Evolutionary conservation across 164 flowering plant genomes (phyloP).

Genomic region (Malania oleifera): DNA sequence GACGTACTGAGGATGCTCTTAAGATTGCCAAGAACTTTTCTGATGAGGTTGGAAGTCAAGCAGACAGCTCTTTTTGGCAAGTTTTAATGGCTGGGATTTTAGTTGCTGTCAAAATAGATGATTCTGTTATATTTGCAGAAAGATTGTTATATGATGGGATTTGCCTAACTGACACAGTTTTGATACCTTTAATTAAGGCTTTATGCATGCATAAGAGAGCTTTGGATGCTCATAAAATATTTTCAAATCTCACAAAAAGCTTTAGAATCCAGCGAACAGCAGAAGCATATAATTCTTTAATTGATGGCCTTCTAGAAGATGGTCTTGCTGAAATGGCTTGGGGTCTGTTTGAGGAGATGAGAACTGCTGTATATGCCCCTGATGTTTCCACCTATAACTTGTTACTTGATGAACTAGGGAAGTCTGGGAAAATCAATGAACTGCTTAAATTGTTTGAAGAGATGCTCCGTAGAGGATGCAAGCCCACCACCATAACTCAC

Average conservation of each 20-base stretch:
- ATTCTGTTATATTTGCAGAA: constrained; percentile 53
- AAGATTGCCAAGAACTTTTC: constrained; percentile 39
- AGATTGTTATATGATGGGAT: constrained; percentile 33
- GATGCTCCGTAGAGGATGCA: constrained; percentile 59
- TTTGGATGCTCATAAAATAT: constrained; percentile 48
- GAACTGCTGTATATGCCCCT: constrained; percentile 46
- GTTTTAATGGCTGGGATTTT: constrained; percentile 55
- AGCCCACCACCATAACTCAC: constrained; percentile 60
- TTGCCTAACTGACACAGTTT: constrained; percentile 48
- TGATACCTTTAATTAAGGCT: constrained; percentile 45
- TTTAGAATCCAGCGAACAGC: constrained; percentile 43
- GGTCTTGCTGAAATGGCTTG: constrained; percentile 38
- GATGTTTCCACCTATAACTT: constrained; percentile 69
- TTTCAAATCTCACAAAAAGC: constrained; percentile 41
- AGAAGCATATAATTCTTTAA: constrained; percentile 48
- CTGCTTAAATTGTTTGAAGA: constrained; percentile 56
- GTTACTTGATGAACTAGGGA: constrained; percentile 65
- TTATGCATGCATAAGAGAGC: constrained; percentile 49
- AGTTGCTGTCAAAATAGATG: constrained; percentile 42
- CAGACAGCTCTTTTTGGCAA: constrained; percentile 51
- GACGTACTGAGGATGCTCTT: constrained; percentile 53
- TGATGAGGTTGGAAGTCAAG: constrained; percentile 16
- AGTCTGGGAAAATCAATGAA: constrained; percentile 45
- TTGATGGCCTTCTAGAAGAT: constrained; percentile 60
- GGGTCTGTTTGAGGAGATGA: constrained; percentile 65